Percentiles rank a stretch among this genome's conserved stretches.
These are phyloP conservation scores for Coccinonectria pachysandricola DNA, from an alignment of 2,329 filamentous ascomycete species.

Conservation along the genomic window DNA sequence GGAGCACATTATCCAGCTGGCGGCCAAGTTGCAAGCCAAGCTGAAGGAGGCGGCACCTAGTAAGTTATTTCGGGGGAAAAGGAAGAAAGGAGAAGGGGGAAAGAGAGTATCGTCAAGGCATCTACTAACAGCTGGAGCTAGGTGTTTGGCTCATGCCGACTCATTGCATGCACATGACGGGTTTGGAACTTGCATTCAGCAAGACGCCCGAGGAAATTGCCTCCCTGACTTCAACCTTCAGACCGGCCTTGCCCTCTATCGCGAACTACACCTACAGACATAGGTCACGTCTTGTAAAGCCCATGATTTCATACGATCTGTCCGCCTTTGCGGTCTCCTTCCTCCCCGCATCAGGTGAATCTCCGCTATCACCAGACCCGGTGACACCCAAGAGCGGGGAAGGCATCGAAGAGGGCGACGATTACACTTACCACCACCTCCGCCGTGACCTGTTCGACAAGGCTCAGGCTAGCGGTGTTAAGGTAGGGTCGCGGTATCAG, in stretches of 20 bases:
- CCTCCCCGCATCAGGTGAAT: constrained; percentile 64
- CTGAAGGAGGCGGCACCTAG: constrained; percentile 57
- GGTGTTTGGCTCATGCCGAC: constrained; percentile 81
- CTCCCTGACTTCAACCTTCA: constrained; percentile 47
- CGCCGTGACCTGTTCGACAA: constrained; percentile 64
- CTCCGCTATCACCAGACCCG: constrained; percentile 26
- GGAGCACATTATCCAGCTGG: constrained; percentile 55
- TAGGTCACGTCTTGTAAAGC: constrained; percentile 68
- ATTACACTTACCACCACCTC: constrained; percentile 84
- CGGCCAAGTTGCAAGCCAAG: constrained; percentile 57
- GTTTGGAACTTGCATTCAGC: constrained; percentile 75
- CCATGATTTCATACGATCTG: constrained; percentile 72
- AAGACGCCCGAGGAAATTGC: constrained; percentile 60
- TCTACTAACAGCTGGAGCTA: no score
- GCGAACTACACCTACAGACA: constrained; percentile 56
- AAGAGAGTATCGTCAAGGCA: no score
- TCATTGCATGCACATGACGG: constrained; percentile 72
- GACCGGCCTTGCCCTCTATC: constrained; percentile 46
- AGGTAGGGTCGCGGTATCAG: constrained; percentile 69
- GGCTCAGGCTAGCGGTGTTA: constrained; percentile 51
- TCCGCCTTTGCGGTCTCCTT: constrained; percentile 82
- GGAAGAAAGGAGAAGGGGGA: no score
- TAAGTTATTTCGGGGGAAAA: no score
- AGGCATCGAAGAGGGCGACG: constrained; percentile 41
- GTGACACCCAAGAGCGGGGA: constrained; percentile 25